Conservation (phyloP, 345 rosid genomes). For the Pugionium cornutum region DNA sequence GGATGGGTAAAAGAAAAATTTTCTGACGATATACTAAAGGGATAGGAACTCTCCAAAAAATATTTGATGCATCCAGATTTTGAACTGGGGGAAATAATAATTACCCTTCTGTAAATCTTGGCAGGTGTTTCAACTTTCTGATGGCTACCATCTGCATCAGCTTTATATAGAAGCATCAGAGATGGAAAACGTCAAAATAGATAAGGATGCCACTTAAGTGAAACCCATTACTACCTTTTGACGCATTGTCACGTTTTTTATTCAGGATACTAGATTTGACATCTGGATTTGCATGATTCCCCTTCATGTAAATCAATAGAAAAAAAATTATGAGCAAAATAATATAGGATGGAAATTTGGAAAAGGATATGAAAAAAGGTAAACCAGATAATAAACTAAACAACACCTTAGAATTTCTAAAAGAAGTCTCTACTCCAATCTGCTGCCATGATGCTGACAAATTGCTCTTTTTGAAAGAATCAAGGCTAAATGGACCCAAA, state of each 20-base stretch:
- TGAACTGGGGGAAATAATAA: too few species aligned
- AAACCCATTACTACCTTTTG: conserved; percentile 51
- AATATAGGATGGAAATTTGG: not conserved
- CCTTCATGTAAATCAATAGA: conserved; percentile 35
- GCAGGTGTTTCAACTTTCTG: conserved; percentile 63
- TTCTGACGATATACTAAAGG: not conserved
- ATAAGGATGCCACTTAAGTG: too few species aligned
- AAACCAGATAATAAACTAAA: conserved; percentile 1
- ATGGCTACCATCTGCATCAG: conserved; percentile 50
- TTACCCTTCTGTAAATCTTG: conserved; percentile 78
- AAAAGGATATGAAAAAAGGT: not conserved
- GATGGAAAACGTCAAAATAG: conserved; percentile 10
- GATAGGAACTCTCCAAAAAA: not conserved
- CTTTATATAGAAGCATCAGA: conserved; percentile 30
- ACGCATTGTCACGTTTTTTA: conserved; percentile 41
- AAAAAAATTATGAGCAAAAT: conserved; percentile 38
- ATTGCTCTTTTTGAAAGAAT: conserved; percentile 72
- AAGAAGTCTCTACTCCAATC: too few species aligned
- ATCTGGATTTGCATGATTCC: conserved; percentile 49
- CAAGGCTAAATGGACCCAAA: conserved; percentile 81
- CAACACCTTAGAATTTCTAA: conserved; percentile 57
- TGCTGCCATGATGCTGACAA: conserved; percentile 81
- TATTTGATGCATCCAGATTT: not conserved
- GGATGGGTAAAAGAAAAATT: too few species aligned
- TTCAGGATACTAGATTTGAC: conserved; percentile 45